These are phyloP conservation scores for Nemania diffusa DNA, from an alignment of 2,329 filamentous ascomycete genomes.

Conservation along the genomic window DNA sequence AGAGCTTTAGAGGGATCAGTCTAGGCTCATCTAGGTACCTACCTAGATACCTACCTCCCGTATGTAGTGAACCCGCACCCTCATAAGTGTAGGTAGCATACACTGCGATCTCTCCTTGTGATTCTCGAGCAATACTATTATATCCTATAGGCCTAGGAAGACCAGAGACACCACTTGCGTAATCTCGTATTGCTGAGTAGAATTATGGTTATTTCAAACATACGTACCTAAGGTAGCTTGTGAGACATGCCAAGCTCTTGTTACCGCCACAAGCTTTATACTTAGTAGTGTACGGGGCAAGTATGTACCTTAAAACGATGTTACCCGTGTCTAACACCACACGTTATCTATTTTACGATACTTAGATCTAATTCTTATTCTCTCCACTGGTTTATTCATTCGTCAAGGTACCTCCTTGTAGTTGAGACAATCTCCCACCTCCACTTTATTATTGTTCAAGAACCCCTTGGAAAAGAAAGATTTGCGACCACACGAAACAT, in stretches of 20 bases:
- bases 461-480: neutral
- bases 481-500: slow-evolving; percentile 33
- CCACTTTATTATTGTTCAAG: neutral
- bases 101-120: neutral
- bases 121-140: neutral
- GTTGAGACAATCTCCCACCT: neutral
- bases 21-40: slow-evolving; percentile 4
- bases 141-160: neutral
- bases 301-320: too few relatives aligned
- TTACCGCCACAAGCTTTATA: slow-evolving; percentile 14
- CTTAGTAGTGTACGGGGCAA: neutral
- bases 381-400: neutral
- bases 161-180: neutral
- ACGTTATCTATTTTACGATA: neutral
- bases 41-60: too few relatives aligned
- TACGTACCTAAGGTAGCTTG: neutral
- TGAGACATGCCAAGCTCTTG: slow-evolving; percentile 13
- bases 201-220: slow-evolving; percentile 11
- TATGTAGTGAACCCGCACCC: too few relatives aligned
- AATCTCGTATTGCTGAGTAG: slow-evolving; percentile 9
- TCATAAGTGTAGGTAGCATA: neutral
- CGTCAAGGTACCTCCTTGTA: neutral
- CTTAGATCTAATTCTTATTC: neutral
- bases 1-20: neutral
- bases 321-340: slow-evolving; percentile 4